These are phyloP conservation scores for Neonectria hederae DNA, from an alignment of 2,329 filamentous ascomycete genomes.

Conservation along the genomic window DNA sequence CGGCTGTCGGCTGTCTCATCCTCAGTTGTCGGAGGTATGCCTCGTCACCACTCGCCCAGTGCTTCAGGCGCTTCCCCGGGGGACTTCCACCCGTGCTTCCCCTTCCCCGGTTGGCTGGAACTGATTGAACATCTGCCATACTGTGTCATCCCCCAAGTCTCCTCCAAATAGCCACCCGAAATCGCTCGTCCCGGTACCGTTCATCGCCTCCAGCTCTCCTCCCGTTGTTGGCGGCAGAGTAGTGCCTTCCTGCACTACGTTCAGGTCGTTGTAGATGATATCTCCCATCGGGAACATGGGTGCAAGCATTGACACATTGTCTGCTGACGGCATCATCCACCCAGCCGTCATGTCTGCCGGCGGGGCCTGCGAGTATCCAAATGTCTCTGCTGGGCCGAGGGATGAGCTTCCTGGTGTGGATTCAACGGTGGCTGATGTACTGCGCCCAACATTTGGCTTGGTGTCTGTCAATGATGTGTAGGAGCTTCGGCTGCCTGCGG, in stretches of 20 bases:
- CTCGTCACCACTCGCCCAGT: neutral
- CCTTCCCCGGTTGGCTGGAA: conserved; percentile 48
- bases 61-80: conserved; percentile 12
- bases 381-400: conserved; percentile 10
- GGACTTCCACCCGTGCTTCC: conserved; percentile 3
- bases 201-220: conserved; percentile 6
- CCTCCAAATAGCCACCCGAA: conserved; percentile 63
- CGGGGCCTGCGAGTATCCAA: conserved; percentile 18
- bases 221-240: conserved; percentile 34
- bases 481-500: conserved; percentile 24
- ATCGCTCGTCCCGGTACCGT: conserved; percentile 25
- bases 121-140: conserved; percentile 66
- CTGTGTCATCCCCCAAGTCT: conserved; percentile 63
- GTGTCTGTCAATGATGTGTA: conserved; percentile 22
- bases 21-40: neutral
- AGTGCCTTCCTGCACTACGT: conserved; percentile 50
- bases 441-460: conserved; percentile 6
- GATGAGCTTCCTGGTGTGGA: conserved; percentile 32
- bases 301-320: conserved; percentile 61
- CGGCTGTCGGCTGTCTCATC: neutral
- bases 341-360: conserved; percentile 34
- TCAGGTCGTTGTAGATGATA: conserved; percentile 65
- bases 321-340: conserved; percentile 55
- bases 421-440: conserved; percentile 8
- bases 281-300: conserved; percentile 67